Evolutionary conservation across 1,284 basidiomycete genomes (phyloP).

Genomic region (Apiotrichum sp.): DNA sequence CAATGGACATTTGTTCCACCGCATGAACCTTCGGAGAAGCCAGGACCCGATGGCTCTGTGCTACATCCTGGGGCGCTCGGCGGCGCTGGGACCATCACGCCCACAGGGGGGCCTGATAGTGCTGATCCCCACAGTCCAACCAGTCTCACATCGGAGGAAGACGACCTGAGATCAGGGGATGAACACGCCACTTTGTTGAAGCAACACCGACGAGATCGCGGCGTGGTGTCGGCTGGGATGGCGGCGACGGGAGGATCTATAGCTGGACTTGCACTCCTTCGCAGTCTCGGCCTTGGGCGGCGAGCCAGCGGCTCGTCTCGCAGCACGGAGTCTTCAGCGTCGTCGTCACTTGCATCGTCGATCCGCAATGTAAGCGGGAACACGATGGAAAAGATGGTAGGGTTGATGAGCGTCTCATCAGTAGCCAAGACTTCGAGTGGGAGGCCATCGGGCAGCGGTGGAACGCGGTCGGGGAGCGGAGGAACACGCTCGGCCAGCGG

Average conservation of each 20-base stretch:
- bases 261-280: conserved; percentile 9
- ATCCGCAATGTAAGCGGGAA: conserved; percentile 15
- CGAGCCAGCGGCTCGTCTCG: background rate
- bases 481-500: background rate
- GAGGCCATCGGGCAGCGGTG: background rate
- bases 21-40: background rate
- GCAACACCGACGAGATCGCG: background rate
- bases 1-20: background rate
- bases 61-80: no score
- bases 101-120: no score
- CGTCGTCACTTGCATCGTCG: background rate
- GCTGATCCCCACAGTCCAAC: background rate
- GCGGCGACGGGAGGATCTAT: background rate
- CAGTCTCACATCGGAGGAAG: background rate
- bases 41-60: background rate
- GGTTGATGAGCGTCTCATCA: background rate
- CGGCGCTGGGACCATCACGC: background rate
- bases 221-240: background rate
- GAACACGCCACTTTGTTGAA: background rate
- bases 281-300: conserved; percentile 9
- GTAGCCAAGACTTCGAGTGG: no score
- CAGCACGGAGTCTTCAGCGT: background rate
- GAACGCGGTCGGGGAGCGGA: background rate
- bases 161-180: background rate
- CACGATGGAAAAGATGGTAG: conserved; percentile 17